Conservation (phyloP, 371 early-diverging fungal species). For the Zopfochytrium polystomum region DNA sequence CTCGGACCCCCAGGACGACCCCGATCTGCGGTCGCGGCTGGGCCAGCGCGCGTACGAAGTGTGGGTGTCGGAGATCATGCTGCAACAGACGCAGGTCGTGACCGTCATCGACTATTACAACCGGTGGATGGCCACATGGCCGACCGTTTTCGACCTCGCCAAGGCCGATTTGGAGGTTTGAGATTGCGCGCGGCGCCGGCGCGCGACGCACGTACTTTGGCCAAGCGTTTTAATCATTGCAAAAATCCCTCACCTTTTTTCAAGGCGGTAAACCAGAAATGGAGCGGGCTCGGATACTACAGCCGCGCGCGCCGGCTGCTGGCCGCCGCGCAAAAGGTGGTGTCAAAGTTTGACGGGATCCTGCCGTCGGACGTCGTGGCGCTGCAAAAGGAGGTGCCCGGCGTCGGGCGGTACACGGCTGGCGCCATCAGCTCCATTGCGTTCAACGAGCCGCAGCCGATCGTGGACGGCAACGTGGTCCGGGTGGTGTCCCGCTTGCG, state of each 20-base stretch:
- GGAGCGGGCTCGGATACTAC: slow-evolving; percentile 85
- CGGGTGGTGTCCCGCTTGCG: slow-evolving; percentile 68
- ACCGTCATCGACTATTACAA: slow-evolving; percentile 72
- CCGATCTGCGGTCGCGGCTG: neutral
- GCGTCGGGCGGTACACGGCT: slow-evolving; percentile 64
- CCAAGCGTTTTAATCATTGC: neutral
- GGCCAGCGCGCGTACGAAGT: slow-evolving; percentile 70
- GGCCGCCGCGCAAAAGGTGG: slow-evolving; percentile 67
- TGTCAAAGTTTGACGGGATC: slow-evolving; percentile 52
- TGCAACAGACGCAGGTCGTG: slow-evolving; percentile 75
- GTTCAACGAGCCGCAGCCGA: slow-evolving; percentile 57
- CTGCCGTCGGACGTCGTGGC: slow-evolving; percentile 58
- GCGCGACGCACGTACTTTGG: neutral
- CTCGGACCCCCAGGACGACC: slow-evolving; percentile 3
- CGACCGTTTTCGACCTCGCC: slow-evolving; percentile 68
- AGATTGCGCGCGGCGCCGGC: neutral
- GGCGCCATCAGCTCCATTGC: slow-evolving; percentile 74
- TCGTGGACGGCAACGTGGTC: slow-evolving; percentile 82
- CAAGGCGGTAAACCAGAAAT: slow-evolving; percentile 63
- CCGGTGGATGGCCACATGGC: slow-evolving; percentile 74
- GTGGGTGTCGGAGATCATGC: slow-evolving; percentile 84
- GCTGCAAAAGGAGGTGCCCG: slow-evolving; percentile 65
- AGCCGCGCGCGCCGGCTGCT: slow-evolving; percentile 70
- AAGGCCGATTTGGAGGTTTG: slow-evolving; percentile 60
- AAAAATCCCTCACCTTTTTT: neutral